Conservation (phyloP, 2,329 filamentous ascomycete genomes). For the Fusarium sp. region DNA sequence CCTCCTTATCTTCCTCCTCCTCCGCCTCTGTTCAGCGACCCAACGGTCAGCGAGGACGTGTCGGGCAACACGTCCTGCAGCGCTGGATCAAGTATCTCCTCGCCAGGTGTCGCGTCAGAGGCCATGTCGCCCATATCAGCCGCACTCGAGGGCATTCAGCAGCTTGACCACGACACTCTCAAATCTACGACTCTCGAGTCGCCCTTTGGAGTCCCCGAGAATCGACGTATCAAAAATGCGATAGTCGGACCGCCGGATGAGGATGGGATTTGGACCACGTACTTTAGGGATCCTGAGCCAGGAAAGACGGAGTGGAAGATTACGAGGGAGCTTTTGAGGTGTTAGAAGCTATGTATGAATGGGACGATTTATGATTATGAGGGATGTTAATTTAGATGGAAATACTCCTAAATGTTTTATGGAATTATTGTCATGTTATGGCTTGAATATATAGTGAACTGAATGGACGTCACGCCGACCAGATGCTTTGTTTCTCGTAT, state of each 20-base stretch:
- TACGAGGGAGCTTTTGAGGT: conserved; percentile 42
- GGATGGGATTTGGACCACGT: conserved; percentile 43
- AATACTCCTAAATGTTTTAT: conserved; percentile 12
- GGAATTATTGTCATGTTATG: too few species aligned
- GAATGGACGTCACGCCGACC: too few species aligned
- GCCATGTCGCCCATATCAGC: conserved; percentile 22
- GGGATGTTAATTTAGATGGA: background rate
- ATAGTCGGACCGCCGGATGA: conserved; percentile 42
- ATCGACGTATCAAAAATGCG: conserved; percentile 45
- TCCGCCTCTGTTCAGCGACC: conserved; percentile 28
- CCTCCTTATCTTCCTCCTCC: conserved; percentile 24
- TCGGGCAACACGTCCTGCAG: background rate
- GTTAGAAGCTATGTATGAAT: conserved; percentile 2
- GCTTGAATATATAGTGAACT: too few species aligned
- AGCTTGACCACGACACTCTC: conserved; percentile 15
- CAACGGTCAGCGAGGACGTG: conserved; percentile 5
- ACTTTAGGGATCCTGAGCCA: conserved; percentile 43
- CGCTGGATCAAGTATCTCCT: conserved; percentile 1
- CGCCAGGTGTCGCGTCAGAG: conserved; percentile 10
- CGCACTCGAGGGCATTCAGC: conserved; percentile 31
- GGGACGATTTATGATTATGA: background rate
- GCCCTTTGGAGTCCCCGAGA: conserved; percentile 45
- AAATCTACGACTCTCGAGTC: conserved; percentile 28
- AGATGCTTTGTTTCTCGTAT: too few species aligned
- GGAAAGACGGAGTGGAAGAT: conserved; percentile 44